Base-by-base conservation (phyloP, 176 grass and related monocot genomes). In the Aegilops umbellulata region DNA sequence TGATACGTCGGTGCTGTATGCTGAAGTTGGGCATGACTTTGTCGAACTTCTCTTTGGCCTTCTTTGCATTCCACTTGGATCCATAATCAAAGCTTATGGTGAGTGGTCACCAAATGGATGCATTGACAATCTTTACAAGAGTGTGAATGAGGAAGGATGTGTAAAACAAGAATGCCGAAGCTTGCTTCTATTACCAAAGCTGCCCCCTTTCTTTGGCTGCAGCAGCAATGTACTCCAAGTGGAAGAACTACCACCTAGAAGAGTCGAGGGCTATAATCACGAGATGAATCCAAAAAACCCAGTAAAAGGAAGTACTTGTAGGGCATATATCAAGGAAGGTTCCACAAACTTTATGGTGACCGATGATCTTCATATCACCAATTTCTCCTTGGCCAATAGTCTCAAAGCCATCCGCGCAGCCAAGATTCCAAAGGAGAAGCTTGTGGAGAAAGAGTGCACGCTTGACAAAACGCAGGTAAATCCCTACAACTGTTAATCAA, bases 391-490 rank as follows among this genome's bases (percentile, higher is more conserved):
- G 12, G 20, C 77, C 1, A 35, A 46, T 47, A 81, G 58, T 7
- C 8, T 89, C 1, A 20, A 85, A 26, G 35, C 53, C 7, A 10
- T 85, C 0, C 9, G 20, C 1, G 82, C 65, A 1, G 19, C 77
- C 3, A 89, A 85, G 20, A 16, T 89, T 27, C 60, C 36, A 0
- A 74, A 13, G 0, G 7, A 44, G 19, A n/a, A 89, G 7, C 69
- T 89, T 1, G 82, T 60, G 69, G 87, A 81, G 14, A 81, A 68
- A 68, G 60, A 89, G 15, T 6, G 60, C 24, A 5, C 13, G 26
- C 69, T 74, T 60, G 6, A 60, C 25, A 13, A 81, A 76, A 6
- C 17, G 6, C 68, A 85, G 77, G 87, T 88, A 17, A 44, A 78
- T 61, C 53, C 49, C 9, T 0, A 7, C 10, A 4, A 36, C 2